Evolutionary conservation across 169 alveolate genomes (phyloP).

Genomic region (Plasmodium chabaudi): DNA sequence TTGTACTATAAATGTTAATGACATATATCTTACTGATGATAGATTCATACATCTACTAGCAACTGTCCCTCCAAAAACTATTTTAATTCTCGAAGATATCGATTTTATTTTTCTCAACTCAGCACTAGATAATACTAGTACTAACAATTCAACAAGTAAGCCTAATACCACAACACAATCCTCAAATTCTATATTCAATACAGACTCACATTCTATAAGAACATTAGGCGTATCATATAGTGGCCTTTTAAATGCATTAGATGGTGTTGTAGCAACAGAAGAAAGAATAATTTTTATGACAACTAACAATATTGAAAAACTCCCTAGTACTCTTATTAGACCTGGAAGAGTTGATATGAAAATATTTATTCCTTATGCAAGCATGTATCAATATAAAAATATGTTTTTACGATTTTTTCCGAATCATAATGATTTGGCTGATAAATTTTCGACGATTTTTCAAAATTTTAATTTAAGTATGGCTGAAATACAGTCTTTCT

Average conservation of each 20-base stretch:
- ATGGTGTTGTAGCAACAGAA: conserved; percentile 89
- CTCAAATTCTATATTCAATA: neutral
- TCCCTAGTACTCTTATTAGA: conserved; percentile 84
- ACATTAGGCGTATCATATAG: conserved; percentile 86
- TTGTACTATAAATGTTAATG: conserved; percentile 85
- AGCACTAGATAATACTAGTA: neutral
- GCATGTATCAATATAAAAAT: conserved; percentile 79
- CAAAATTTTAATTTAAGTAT: conserved; percentile 79
- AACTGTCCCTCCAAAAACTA: conserved; percentile 80
- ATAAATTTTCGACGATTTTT: conserved; percentile 77
- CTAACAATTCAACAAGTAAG: neutral
- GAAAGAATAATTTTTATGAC: conserved; percentile 88
- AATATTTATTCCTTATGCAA: conserved; percentile 85
- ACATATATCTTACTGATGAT: conserved; percentile 86
- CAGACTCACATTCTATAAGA: conserved; percentile 11
- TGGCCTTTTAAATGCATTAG: conserved; percentile 90
- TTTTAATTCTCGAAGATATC: conserved; percentile 72
- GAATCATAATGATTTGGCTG: conserved; percentile 78
- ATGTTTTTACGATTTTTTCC: conserved; percentile 86
- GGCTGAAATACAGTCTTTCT: conserved; percentile 89
- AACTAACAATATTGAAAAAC: conserved; percentile 85
- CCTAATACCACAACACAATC: neutral
- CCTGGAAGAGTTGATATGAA: conserved; percentile 90
- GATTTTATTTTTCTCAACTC: conserved; percentile 34
- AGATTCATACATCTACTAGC: conserved; percentile 85